Base-by-base conservation (phyloP, 805 yeast species). In the Ogataea ramenticola region DNA sequence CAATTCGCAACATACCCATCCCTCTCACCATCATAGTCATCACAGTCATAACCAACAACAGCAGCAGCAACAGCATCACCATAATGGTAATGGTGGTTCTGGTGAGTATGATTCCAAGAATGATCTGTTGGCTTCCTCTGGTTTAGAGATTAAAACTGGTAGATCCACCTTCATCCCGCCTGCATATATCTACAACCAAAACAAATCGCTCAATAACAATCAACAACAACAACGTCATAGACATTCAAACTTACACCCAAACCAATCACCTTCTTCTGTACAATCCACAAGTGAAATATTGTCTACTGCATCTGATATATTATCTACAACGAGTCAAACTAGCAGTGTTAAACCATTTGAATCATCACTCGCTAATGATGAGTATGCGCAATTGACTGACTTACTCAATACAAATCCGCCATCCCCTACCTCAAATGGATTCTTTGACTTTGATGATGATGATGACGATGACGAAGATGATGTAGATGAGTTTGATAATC, bases 381-480 rank as follows among this genome's bases (percentile, higher is more conserved):
- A 69, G 45, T 68, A 67, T 42, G 52, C 60, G 1, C 71, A 69
- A 49, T 51, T 70, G 32, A 66, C 72, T 7, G 72, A 64, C 45
- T 48, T 69, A 4, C 43, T 70, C n/a, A 54, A 50, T 37, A 58
- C 67, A 7, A 58, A 63, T 42, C 64, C 67, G 6, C 62, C 66
- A 16, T 62, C 66, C 1, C 66, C 66, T 16, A 45, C 50, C 8
- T 57, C 58, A 16, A 57, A 51, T 40, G 61, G 50, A 10, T 61
- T 56, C 33, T 49, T 54, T 43, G 57, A 60, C 10, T 46, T 52
- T 24, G 60, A 56, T 35, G 60, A 55, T 22, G 47, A 50, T 5
- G 51, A 45, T n/a, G 52, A 46, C 17, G 45, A 41, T 36, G 26
- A 36, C 15, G 52, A 33, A 9, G 36, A 34, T 34, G 12, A 20